phyloP scores from a whole-genome alignment of 306 rosid genomes.

The Biancaea sappan region DNA sequence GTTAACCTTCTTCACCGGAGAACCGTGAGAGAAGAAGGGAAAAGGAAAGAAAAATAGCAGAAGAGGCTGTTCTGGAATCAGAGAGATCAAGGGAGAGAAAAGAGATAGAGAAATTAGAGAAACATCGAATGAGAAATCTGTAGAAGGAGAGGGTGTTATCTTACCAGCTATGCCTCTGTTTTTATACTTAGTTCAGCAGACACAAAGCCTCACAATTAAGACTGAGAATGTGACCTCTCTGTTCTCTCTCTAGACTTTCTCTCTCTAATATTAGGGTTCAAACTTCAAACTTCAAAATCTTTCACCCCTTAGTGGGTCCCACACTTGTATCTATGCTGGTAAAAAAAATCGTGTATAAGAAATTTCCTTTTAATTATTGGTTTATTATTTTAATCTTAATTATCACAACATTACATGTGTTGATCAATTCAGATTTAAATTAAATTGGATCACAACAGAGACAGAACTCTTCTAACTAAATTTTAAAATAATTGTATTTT shows the following conservation, averaged over 20 bases:
- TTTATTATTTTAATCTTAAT: no score
- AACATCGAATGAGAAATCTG: conserved; percentile 35
- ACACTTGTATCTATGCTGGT: no score
- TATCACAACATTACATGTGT: no score
- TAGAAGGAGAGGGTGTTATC: not conserved
- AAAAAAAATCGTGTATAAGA: no score
- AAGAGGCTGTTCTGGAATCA: not conserved
- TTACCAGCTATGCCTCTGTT: not conserved
- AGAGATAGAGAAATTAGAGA: not conserved
- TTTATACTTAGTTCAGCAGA: conserved; percentile 16
- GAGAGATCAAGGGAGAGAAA: not conserved
- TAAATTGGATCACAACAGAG: no score
- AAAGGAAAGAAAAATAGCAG: not conserved
- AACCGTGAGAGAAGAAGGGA: not conserved
- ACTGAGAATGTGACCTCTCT: conserved; percentile 9
- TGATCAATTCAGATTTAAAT: no score
- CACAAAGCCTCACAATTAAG: not conserved
- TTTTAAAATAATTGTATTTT: no score
- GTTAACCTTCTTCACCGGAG: not conserved
- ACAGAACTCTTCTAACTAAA: no score
- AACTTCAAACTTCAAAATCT: conserved; percentile 23
- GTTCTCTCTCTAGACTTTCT: not conserved
- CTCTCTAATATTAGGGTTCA: conserved; percentile 27
- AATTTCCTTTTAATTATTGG: no score
- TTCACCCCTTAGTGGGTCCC: not conserved